These are phyloP conservation scores for Ocimum tenuiflorum DNA, from an alignment of 257 asterid species.

Conservation along the genomic window DNA sequence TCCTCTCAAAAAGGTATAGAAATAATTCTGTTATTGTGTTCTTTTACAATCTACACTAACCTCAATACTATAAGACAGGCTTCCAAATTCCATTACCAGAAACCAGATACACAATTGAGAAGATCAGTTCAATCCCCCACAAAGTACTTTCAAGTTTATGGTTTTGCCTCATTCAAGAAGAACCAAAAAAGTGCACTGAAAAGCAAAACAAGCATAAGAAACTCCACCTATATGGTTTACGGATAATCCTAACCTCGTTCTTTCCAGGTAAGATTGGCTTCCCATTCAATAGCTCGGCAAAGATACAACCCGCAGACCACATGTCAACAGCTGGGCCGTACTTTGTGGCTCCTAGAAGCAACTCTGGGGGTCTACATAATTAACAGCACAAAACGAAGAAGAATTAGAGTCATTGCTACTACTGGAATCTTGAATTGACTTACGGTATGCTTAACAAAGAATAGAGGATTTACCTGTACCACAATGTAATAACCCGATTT, in stretches of 20 bases:
- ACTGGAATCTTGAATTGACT: constrained; percentile 3
- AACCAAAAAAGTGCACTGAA: not conserved
- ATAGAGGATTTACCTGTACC: constrained; percentile 68
- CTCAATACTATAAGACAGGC: not conserved
- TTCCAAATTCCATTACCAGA: not conserved
- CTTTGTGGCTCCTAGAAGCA: constrained; percentile 93
- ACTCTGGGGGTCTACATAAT: constrained; percentile 78
- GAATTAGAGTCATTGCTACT: constrained; percentile 7
- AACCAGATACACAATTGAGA: not conserved
- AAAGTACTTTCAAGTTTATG: constrained; percentile 1
- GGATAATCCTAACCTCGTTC: constrained; percentile 56
- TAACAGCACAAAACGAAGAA: constrained; percentile 16
- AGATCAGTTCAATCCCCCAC: not conserved
- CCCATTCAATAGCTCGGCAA: constrained; percentile 86
- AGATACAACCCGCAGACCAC: constrained; percentile 99
- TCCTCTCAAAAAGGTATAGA: not conserved
- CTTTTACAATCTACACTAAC: not conserved
- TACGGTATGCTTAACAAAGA: not conserved
- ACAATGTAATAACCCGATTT: constrained; percentile 87
- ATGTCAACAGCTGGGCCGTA: constrained; percentile 96
- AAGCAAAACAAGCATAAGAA: constrained; percentile 16
- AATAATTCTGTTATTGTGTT: not conserved
- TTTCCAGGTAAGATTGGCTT: constrained; percentile 84
- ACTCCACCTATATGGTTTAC: not conserved
- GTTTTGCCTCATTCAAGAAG: constrained; percentile 10